Evolutionary conservation across 768 basidiomycete genomes (phyloP), one percentile per base, ranked within the genome.

Genomic region (Tricholoma sp.): DNA sequence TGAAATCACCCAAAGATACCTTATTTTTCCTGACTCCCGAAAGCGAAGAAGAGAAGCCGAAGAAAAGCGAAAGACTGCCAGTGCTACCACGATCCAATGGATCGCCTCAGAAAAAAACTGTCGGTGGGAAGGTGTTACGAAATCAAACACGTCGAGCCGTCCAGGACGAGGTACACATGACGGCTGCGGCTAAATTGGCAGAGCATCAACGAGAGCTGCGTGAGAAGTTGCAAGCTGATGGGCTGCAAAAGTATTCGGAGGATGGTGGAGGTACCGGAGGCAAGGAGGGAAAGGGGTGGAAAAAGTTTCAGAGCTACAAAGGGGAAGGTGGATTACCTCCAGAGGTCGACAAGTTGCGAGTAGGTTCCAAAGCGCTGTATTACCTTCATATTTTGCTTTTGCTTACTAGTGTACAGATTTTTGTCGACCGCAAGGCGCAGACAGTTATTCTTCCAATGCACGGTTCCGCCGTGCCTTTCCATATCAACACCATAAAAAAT

Each of bases 401-500:
- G 24, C 52, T 32, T 37, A 17, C 53, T 17, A 9, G n/a, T 9
- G 13, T 49, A 31, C 15, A 98, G 94, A 91, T 99, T 54, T 83
- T 80, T 59, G 90, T 98, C 28, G 97, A 99, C 68, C 85, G 91
- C 63, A 93, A 94, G 68, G 83, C 89, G 13, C 86, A 90, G 59
- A 92, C 94, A 0, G 87, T 98, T 52, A 82, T 98, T 47, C 72
- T 98, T 3, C 97, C 97, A 13, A 86, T 98, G 60, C 85, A 98
- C 64, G 97, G 97, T 3, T 98, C 89, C 64, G 93, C 94, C 0
- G 94, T 96, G 0, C 94, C 96, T 0, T 98, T 96, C 78, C 97
- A 99, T 68, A 95, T 98, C 73, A 96, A 96, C 66, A 94, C 94
- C 1, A 93, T 99, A 61, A 98, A 99, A 75, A 98, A 96, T 67